A percentile compares a stretch with the other conserved stretches of the same genome.
phyloP scores from a whole-genome alignment of 2,329 filamentous ascomycete genomes.

The Trichoderma sp. region DNA sequence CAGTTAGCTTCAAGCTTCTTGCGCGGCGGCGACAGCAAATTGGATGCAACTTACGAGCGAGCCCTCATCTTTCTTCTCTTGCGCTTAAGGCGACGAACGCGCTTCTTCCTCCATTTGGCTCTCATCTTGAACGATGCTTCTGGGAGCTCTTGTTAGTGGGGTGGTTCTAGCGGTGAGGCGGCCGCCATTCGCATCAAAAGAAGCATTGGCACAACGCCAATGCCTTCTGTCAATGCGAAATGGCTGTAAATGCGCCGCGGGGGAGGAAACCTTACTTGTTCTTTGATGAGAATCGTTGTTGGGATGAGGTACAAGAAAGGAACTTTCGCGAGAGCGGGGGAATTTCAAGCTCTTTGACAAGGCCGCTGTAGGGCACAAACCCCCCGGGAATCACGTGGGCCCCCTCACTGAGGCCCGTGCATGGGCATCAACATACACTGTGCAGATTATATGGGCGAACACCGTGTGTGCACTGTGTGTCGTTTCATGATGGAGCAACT shows the following conservation, averaged over 20 bases:
- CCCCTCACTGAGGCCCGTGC: background rate
- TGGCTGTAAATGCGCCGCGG: background rate
- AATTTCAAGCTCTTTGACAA: conserved; percentile 32
- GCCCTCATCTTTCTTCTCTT: conserved; percentile 99
- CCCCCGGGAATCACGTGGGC: conserved; percentile 36
- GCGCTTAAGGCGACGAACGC: conserved; percentile 96
- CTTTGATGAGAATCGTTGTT: conserved; percentile 46
- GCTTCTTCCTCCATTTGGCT: conserved; percentile 99
- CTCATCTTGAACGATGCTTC: conserved; percentile 60
- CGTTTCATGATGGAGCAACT: background rate
- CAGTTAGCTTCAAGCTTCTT: conserved; percentile 34
- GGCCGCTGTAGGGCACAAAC: conserved; percentile 37
- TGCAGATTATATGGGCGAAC: background rate
- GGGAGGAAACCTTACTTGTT: conserved; percentile 36
- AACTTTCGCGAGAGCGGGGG: conserved; percentile 29
- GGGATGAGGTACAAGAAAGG: conserved; percentile 40
- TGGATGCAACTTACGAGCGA: conserved; percentile 71
- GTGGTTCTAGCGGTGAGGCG: background rate
- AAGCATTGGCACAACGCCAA: conserved; percentile 2
- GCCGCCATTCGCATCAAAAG: background rate
- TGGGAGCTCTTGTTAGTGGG: conserved; percentile 21
- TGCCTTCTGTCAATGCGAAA: conserved; percentile 3
- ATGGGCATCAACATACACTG: background rate
- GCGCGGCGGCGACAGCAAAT: background rate
- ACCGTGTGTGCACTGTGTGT: background rate